These are phyloP conservation scores for Magnaporthiopsis incrustans DNA, from an alignment of 2,329 filamentous ascomycete genomes.

Conservation along the genomic window DNA sequence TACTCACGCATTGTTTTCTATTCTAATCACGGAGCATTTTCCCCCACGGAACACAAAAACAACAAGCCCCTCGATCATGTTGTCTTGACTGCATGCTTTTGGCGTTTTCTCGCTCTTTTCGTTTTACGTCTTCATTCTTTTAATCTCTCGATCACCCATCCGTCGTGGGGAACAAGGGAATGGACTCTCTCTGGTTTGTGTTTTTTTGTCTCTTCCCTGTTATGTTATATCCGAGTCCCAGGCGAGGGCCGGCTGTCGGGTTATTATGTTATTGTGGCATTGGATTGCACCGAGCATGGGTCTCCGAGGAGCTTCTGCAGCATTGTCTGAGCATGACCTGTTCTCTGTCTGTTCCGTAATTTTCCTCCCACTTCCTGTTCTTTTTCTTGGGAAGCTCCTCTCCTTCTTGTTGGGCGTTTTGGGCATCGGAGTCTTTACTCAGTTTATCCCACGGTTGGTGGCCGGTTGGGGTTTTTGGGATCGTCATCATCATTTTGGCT, in stretches of 20 bases:
- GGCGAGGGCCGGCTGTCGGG: neutral
- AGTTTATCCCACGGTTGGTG: neutral
- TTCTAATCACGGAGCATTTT: neutral
- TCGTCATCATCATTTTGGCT: neutral
- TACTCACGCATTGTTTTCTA: neutral
- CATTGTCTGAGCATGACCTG: neutral
- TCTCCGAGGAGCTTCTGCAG: neutral
- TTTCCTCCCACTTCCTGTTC: neutral
- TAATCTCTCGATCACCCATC: neutral
- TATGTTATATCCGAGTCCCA: neutral
- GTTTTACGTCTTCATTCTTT: neutral
- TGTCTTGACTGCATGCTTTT: slow-evolving; percentile 1
- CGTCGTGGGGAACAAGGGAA: neutral
- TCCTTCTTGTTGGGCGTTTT: neutral
- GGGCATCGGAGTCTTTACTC: neutral
- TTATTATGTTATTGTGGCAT: neutral
- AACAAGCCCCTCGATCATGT: neutral
- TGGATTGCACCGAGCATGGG: neutral
- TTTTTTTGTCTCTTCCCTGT: neutral
- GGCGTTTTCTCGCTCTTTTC: neutral
- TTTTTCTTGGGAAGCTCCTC: neutral
- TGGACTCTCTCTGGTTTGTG: neutral
- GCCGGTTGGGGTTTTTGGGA: neutral
- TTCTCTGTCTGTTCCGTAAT: neutral
- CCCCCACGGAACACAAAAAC: neutral